These are phyloP conservation scores for Endothia cerciana DNA, from an alignment of 2,329 filamentous ascomycete genomes.

Conservation along the genomic window DNA sequence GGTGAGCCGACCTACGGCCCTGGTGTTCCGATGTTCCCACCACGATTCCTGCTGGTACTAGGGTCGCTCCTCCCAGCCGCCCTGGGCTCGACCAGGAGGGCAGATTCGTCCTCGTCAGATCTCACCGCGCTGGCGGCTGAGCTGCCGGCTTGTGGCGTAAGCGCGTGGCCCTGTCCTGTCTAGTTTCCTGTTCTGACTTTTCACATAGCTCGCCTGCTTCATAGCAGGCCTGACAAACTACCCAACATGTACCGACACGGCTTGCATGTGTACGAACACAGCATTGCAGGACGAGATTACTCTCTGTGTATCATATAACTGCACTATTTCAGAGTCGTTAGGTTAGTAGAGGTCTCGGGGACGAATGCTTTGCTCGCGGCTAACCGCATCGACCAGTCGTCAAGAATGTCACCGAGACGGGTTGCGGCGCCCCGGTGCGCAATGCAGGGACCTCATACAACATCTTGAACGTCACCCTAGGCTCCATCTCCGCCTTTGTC, in stretches of 20 bases:
- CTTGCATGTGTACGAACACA: conserved; percentile 23
- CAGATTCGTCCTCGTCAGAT: conserved; percentile 15
- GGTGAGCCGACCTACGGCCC: background rate
- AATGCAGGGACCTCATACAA: conserved; percentile 21
- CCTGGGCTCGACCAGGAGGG: conserved; percentile 10
- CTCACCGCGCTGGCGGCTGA: conserved; percentile 21
- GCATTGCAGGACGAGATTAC: conserved; percentile 15
- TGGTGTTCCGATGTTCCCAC: conserved; percentile 16
- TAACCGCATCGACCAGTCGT: conserved; percentile 14
- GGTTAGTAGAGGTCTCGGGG: background rate
- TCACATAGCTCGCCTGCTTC: conserved; percentile 19
- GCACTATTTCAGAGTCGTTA: conserved; percentile 17
- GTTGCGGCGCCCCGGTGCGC: conserved; percentile 23
- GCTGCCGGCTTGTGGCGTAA: conserved; percentile 26
- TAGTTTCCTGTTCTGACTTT: background rate
- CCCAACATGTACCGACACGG: conserved; percentile 15
- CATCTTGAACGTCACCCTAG: conserved; percentile 32
- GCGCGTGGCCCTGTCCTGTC: background rate
- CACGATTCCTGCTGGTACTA: conserved; percentile 13
- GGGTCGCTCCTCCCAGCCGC: conserved; percentile 10
- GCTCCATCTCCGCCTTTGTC: conserved; percentile 41
- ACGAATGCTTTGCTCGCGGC: background rate
- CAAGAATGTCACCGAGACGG: conserved; percentile 27
- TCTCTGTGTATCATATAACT: conserved; percentile 20
- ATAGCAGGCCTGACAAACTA: conserved; percentile 3